phyloP scores from a whole-genome alignment of 805 yeast species.

The Barnettozyma siamensis region DNA sequence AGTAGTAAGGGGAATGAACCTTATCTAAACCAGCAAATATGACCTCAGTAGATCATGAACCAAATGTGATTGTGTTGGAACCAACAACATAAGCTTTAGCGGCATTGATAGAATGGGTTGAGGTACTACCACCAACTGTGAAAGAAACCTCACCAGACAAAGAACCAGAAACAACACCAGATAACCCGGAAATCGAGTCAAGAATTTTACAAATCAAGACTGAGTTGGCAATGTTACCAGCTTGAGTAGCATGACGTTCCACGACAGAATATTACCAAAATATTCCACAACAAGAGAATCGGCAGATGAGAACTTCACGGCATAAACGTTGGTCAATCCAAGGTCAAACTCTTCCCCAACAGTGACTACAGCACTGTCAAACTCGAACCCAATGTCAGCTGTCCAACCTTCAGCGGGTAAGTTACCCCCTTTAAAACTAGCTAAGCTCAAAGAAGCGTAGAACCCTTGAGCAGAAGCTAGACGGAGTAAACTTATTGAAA shows the following conservation, averaged over 20 bases:
- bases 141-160: conserved; percentile 26
- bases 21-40: conserved; percentile 20
- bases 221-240: conserved; percentile 27
- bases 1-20: conserved; percentile 18
- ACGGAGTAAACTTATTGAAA: not conserved
- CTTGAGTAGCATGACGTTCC: conserved; percentile 23
- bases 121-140: conserved; percentile 29
- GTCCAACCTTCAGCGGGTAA: conserved; percentile 29
- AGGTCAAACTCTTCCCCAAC: conserved; percentile 18
- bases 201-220: conserved; percentile 26
- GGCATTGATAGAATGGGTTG: conserved; percentile 25
- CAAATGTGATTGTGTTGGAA: conserved; percentile 22
- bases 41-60: conserved; percentile 22
- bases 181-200: conserved; percentile 14
- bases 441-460: not conserved
- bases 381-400: conserved; percentile 26
- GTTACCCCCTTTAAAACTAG: conserved; percentile 7
- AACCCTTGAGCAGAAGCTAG: conserved; percentile 1
- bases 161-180: conserved; percentile 23
- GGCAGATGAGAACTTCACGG: conserved; percentile 27
- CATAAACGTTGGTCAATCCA: conserved; percentile 27
- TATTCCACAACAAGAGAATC: conserved; percentile 16
- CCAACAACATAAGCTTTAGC: conserved; percentile 27
- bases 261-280: conserved; percentile 25
- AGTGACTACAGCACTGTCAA: conserved; percentile 21